Base-by-base conservation (phyloP, 257 asterid genomes). In the Echium plantagineum region DNA sequence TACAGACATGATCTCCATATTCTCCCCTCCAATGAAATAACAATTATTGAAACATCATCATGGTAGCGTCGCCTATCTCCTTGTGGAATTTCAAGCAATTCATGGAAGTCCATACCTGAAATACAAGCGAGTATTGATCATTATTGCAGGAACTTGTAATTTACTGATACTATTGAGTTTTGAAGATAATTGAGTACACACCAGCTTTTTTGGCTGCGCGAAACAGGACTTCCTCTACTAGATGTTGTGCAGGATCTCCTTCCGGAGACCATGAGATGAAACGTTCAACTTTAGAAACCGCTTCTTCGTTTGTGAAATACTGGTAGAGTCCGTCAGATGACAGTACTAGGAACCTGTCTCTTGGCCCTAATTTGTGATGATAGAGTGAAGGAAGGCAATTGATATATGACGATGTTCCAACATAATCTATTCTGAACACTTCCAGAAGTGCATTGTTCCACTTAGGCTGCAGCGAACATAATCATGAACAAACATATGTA, bases 131-230 rank as follows among this genome's bases (percentile, higher is more conserved):
- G 55, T 20, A 18, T 38, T 1, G 38, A 60, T 31, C 31, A 32
- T n/a, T 38, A 4, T 55, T 52, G 19, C 42, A 12, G 56, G 26
- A 20, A 18, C 53, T 5, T 59, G 20, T 12, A 8, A 17, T 49
- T 24, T 28, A 28, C 10, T 13, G 30, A 57, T 4, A 17, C 17
- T 21, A 24, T 8, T 3, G 13, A 35, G 10, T 20, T 21, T 21
- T 16, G 19, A 47, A 16, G 61, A 15, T 2, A 7, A 53, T 1
- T 54, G 42, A 35, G 30, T 47, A 21, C 60, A 15, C 71, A 85
- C 96, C 94, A 7, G 98, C 98, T 66, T 84, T 77, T 74, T 91
- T 88, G 4, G 98, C 98, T 21, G 98, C 98, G 0, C 98, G 98
- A 62, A 91, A 85, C 15, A 91, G 78, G 73, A 87, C 65, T 63